A percentile compares a stretch with the other conserved stretches of the same genome.
phyloP scores from a whole-genome alignment of 129 eudicot genomes.

The Saposhnikovia divaricata region DNA sequence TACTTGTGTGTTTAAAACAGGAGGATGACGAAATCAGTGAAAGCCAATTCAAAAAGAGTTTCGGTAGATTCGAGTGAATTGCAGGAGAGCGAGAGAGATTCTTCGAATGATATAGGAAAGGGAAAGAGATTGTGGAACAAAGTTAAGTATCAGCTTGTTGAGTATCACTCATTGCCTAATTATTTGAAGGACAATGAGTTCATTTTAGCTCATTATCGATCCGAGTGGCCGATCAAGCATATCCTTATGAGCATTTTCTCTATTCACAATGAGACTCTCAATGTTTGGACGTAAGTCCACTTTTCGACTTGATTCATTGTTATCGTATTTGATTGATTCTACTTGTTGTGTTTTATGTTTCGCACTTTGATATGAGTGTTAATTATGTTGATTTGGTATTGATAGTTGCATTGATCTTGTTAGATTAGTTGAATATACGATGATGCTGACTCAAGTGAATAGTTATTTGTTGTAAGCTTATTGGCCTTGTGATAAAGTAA shows the following conservation, averaged over 20 bases:
- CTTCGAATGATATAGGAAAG: constrained; percentile 17
- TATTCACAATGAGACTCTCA: constrained; percentile 59
- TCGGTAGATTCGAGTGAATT: constrained; percentile 7
- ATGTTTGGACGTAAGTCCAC: constrained; percentile 39
- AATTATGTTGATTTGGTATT: background rate
- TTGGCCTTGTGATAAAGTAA: too few species aligned
- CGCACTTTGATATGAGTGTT: background rate
- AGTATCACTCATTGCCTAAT: constrained; percentile 46
- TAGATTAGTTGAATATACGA: background rate
- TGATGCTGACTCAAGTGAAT: background rate
- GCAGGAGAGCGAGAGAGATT: background rate
- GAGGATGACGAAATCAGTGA: background rate
- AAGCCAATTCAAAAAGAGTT: background rate
- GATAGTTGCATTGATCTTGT: background rate
- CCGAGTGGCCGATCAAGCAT: constrained; percentile 56
- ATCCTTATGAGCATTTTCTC: constrained; percentile 40
- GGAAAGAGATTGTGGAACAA: constrained; percentile 54
- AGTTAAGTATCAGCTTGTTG: constrained; percentile 57
- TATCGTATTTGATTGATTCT: background rate
- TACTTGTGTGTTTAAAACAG: background rate
- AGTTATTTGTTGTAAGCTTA: too few species aligned
- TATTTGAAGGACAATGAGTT: constrained; percentile 63
- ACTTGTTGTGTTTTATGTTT: background rate
- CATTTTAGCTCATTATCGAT: constrained; percentile 42
- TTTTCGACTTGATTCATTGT: background rate